Percentiles rank a stretch among this genome's conserved stretches.
Evolutionary conservation across 2,329 filamentous ascomycete species (phyloP).

Genomic region (Rhynchosporium secalis): DNA sequence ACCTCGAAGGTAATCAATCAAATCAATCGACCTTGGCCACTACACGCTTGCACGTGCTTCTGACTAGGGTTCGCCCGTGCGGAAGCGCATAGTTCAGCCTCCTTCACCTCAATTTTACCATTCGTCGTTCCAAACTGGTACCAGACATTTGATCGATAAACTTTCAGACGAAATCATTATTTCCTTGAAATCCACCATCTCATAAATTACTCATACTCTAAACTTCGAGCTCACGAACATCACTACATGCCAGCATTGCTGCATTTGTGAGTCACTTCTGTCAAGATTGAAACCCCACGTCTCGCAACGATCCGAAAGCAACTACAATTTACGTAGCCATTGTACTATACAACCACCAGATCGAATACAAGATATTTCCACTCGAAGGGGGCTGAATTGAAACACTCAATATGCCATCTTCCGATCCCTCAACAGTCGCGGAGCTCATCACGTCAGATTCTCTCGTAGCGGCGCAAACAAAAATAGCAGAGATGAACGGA

Average conservation of each 20-base stretch:
- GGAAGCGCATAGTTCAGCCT: constrained; percentile 5
- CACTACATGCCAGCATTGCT: neutral
- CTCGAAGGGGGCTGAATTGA: neutral
- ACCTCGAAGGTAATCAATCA: too few relatives aligned
- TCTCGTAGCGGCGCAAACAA: constrained; percentile 14
- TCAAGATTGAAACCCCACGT: constrained; percentile 18
- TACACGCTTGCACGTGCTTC: constrained; percentile 6
- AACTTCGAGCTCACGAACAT: neutral
- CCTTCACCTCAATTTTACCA: neutral
- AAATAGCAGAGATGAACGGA: constrained; percentile 14
- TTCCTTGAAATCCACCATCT: neutral
- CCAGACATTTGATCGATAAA: neutral
- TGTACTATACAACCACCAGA: neutral
- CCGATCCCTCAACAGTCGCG: constrained; percentile 23
- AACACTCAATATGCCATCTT: constrained; percentile 27
- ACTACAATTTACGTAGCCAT: constrained; percentile 9
- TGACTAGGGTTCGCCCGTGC: neutral
- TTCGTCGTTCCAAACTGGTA: neutral
- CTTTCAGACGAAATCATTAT: neutral
- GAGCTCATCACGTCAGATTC: constrained; percentile 19
- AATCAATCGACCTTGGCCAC: too few relatives aligned
- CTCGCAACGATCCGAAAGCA: constrained; percentile 11
- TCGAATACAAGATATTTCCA: constrained; percentile 3
- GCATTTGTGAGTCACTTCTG: constrained; percentile 19
- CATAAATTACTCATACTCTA: neutral